These are phyloP conservation scores for Acidomyces sp. DNA, from an alignment of 495 filamentous ascomycete genomes.

Conservation along the genomic window DNA sequence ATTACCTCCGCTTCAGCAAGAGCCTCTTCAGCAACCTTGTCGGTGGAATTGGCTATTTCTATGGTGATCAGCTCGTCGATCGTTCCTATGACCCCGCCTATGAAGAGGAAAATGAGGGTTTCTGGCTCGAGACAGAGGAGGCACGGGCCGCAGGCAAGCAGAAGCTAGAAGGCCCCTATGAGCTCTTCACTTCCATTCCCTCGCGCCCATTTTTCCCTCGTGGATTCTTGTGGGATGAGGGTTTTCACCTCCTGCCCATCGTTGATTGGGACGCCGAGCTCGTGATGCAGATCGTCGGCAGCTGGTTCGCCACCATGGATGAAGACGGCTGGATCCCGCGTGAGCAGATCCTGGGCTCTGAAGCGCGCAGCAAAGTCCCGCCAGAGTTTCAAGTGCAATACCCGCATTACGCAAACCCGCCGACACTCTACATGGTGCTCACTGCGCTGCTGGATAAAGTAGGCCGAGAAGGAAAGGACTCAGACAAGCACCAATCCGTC, in stretches of 20 bases:
- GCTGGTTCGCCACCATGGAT: slow-evolving; percentile 92
- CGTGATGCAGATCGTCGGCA: slow-evolving; percentile 82
- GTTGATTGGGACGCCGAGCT: slow-evolving; percentile 89
- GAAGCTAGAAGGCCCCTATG: slow-evolving; percentile 65
- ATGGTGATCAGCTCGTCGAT: slow-evolving; percentile 75
- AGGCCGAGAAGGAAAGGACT: slow-evolving; percentile 26
- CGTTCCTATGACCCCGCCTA: slow-evolving; percentile 83
- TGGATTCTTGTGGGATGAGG: slow-evolving; percentile 96
- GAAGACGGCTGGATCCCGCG: slow-evolving; percentile 96
- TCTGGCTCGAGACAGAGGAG: slow-evolving; percentile 82
- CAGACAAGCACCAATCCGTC: slow-evolving; percentile 11
- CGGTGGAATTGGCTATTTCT: slow-evolving; percentile 91
- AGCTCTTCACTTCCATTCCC: slow-evolving; percentile 86
- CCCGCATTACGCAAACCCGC: slow-evolving; percentile 95
- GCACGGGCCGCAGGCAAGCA: slow-evolving; percentile 54
- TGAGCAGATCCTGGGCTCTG: slow-evolving; percentile 89
- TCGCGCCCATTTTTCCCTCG: slow-evolving; percentile 92
- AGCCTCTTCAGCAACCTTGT: slow-evolving; percentile 90
- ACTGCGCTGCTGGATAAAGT: slow-evolving; percentile 71
- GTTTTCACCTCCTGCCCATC: slow-evolving; percentile 87
- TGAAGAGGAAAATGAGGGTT: slow-evolving; percentile 90
- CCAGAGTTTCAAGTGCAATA: slow-evolving; percentile 93
- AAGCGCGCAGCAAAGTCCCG: slow-evolving; percentile 92
- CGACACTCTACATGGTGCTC: slow-evolving; percentile 85
- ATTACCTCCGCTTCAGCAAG: slow-evolving; percentile 69